Percentiles rank a stretch among this genome's conserved stretches.
These are phyloP conservation scores for Serendipita sp. DNA, from an alignment of 768 basidiomycete species.

Conservation along the genomic window DNA sequence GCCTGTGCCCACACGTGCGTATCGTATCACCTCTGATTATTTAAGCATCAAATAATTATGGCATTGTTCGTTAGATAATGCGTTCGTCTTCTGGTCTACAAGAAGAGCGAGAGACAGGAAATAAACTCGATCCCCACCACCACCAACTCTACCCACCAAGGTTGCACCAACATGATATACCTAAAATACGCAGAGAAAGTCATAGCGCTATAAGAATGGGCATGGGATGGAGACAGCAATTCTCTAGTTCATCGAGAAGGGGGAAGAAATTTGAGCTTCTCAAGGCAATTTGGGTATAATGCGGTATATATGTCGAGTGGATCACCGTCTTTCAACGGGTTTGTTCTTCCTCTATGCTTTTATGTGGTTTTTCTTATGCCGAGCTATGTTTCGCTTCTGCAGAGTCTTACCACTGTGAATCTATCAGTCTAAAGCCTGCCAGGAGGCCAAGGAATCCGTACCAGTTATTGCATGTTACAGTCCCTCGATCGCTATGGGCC, in stretches of 20 bases:
- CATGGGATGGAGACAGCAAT: not conserved
- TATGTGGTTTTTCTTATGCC: not conserved
- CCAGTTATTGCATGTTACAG: not conserved
- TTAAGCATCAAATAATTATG: not conserved
- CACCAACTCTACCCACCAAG: not conserved
- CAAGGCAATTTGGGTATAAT: too few species aligned
- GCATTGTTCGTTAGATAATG: not conserved
- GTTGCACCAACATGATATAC: too few species aligned
- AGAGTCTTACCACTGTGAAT: not conserved
- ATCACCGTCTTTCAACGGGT: not conserved
- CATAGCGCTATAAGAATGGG: too few species aligned
- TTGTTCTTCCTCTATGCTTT: not conserved
- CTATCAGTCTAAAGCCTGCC: not conserved
- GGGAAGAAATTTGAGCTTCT: too few species aligned
- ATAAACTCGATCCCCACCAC: not conserved
- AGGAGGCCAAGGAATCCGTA: not conserved
- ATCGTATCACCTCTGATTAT: not conserved
- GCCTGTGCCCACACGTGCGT: not conserved
- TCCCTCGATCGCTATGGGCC: not conserved
- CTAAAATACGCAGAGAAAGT: too few species aligned
- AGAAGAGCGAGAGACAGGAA: not conserved
- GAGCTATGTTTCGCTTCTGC: not conserved
- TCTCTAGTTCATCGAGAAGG: too few species aligned
- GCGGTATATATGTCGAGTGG: too few species aligned
- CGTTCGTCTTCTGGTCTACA: not conserved